Evolutionary conservation across 345 rosid species (phyloP).

Genomic region (Physaria fendleri): DNA sequence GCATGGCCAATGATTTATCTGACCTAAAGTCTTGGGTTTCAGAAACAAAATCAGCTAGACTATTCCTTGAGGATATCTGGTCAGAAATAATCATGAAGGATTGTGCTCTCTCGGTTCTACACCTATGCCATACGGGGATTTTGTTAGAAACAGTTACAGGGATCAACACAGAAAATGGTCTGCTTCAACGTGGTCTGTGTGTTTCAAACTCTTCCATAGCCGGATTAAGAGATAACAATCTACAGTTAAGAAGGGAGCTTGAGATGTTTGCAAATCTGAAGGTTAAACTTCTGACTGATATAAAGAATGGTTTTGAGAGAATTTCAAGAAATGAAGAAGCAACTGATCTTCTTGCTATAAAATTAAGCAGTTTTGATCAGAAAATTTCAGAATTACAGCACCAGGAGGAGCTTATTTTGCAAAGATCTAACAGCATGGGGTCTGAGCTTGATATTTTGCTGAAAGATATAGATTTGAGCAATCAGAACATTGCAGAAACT

Average conservation of each 20-base stretch:
- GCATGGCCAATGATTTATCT: constrained; percentile 42
- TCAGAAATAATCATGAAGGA: constrained; percentile 83
- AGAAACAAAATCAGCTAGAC: constrained; percentile 49
- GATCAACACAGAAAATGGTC: constrained; percentile 73
- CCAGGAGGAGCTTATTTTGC: constrained; percentile 88
- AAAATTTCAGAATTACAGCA: constrained; percentile 56
- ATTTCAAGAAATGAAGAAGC: constrained; percentile 77
- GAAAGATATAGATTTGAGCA: constrained; percentile 67
- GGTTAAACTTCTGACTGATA: constrained; percentile 78
- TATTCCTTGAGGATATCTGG: constrained; percentile 90
- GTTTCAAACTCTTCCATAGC: constrained; percentile 61
- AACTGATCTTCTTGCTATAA: constrained; percentile 49
- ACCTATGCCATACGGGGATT: constrained; percentile 86
- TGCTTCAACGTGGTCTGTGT: constrained; percentile 73
- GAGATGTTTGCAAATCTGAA: constrained; percentile 60
- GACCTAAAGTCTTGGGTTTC: constrained; percentile 44
- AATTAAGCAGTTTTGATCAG: constrained; percentile 61
- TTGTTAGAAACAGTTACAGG: constrained; percentile 80
- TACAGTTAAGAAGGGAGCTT: constrained; percentile 67
- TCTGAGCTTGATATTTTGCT: constrained; percentile 68
- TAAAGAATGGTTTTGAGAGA: constrained; percentile 71
- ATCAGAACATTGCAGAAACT: constrained; percentile 40
- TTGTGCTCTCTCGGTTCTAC: constrained; percentile 82
- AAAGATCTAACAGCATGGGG: constrained; percentile 73
- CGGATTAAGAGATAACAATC: constrained; percentile 68